A percentile compares a stretch with the other conserved stretches of the same genome.
Evolutionary conservation across 768 basidiomycete species (phyloP).

Genomic region (Mycena indigotica): DNA sequence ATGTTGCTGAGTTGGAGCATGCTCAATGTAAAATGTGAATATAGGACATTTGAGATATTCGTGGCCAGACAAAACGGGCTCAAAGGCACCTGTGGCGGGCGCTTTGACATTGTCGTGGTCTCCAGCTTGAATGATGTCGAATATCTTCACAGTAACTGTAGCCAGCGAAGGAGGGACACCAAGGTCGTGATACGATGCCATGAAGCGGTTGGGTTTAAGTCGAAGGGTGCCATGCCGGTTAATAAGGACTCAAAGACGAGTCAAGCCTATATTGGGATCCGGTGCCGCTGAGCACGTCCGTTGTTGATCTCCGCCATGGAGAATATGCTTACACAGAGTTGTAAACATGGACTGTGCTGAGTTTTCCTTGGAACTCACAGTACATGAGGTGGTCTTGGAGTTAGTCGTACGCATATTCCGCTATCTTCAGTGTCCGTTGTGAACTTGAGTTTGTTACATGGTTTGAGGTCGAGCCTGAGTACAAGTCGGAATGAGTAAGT

Average conservation of each 20-base stretch:
- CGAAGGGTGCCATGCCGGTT: too few species aligned
- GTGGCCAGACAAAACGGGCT: slow-evolving; percentile 13
- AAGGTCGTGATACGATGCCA: slow-evolving; percentile 10
- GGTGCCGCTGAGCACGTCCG: background rate
- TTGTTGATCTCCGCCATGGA: background rate
- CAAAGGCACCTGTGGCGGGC: slow-evolving; percentile 3
- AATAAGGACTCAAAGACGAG: background rate
- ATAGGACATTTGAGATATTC: slow-evolving; percentile 11
- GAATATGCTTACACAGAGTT: background rate
- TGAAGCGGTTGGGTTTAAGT: background rate
- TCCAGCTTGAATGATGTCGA: slow-evolving; percentile 4
- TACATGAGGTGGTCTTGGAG: background rate
- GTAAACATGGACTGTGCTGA: background rate
- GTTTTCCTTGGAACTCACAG: background rate
- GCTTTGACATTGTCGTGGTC: background rate
- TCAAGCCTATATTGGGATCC: background rate
- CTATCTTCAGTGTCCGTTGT: too few species aligned
- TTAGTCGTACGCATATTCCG: too few species aligned
- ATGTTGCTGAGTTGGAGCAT: slow-evolving; percentile 1
- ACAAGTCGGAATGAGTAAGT: too few species aligned
- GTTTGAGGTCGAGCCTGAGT: too few species aligned
- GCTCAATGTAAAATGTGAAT: slow-evolving; percentile 18
- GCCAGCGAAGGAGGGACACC: slow-evolving; percentile 15
- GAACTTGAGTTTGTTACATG: too few species aligned
- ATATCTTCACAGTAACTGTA: slow-evolving; percentile 16